Conservation (phyloP, 495 filamentous ascomycete genomes). For the Hypoxylon fuscum region DNA sequence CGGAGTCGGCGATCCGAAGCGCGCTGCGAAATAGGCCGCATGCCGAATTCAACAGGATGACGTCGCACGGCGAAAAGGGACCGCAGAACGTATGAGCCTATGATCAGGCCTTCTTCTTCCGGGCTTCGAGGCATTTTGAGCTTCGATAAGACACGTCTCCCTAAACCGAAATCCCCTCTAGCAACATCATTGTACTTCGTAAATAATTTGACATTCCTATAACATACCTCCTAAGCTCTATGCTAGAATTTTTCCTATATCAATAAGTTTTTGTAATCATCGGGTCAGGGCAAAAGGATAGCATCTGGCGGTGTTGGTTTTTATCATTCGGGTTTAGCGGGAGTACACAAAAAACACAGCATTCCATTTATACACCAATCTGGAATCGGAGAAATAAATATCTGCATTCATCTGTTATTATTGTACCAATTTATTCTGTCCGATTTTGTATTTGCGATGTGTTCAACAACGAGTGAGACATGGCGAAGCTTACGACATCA, state of each 20-base stretch:
- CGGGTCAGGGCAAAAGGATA: conserved; percentile 4
- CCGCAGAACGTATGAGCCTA: conserved; percentile 20
- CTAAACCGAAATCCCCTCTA: background rate
- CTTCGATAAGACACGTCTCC: background rate
- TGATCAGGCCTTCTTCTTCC: too few species aligned
- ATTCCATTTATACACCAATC: background rate
- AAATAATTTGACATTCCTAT: background rate
- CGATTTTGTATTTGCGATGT: background rate
- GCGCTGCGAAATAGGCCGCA: conserved; percentile 51
- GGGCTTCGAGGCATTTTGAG: too few species aligned
- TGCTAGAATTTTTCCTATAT: conserved; percentile 2
- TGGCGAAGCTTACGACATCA: too few species aligned
- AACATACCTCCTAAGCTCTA: background rate
- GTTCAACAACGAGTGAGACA: too few species aligned
- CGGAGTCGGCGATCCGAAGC: conserved; percentile 56
- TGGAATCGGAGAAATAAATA: background rate
- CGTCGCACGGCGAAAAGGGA: conserved; percentile 3
- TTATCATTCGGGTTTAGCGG: conserved; percentile 19
- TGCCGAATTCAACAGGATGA: conserved; percentile 42
- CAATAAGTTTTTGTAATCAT: conserved; percentile 20
- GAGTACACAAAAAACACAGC: conserved; percentile 8
- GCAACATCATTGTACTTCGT: background rate
- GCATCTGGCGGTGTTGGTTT: conserved; percentile 6
- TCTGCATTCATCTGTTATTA: background rate
- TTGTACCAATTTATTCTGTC: background rate